Conservation (phyloP, 2,329 filamentous ascomycete genomes). For the Nemania sp. region DNA sequence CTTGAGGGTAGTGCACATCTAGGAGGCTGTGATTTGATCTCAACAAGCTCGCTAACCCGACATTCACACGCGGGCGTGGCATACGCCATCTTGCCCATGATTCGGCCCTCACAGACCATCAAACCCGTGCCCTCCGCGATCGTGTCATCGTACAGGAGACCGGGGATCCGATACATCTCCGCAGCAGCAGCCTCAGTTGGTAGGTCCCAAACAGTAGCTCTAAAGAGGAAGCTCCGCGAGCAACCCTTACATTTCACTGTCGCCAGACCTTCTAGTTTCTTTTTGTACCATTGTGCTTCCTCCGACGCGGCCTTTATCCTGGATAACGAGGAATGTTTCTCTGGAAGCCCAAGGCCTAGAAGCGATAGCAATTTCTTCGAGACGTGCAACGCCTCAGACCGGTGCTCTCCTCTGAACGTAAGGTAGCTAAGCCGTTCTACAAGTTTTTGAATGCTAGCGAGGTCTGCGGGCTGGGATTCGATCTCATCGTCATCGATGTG, state of each 20-base stretch:
- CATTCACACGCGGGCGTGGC: slow-evolving; percentile 30
- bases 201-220: slow-evolving; percentile 27
- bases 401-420: slow-evolving; percentile 14
- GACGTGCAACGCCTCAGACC: slow-evolving; percentile 19
- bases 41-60: slow-evolving; percentile 24
- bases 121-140: slow-evolving; percentile 24
- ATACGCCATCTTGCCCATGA: slow-evolving; percentile 33
- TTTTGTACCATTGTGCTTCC: slow-evolving; percentile 33
- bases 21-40: slow-evolving; percentile 22
- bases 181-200: slow-evolving; percentile 1
- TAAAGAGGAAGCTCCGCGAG: slow-evolving; percentile 22
- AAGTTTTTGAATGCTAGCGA: slow-evolving; percentile 6
- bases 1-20: too few relatives aligned
- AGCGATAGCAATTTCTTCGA: slow-evolving; percentile 26
- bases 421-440: slow-evolving; percentile 21
- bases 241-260: slow-evolving; percentile 28
- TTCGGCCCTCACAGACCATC: slow-evolving; percentile 23
- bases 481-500: not conserved
- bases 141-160: slow-evolving; percentile 31
- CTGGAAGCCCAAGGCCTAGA: slow-evolving; percentile 26
- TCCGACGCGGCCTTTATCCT: slow-evolving; percentile 30
- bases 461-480: slow-evolving; percentile 9
- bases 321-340: slow-evolving; percentile 32
- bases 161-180: slow-evolving; percentile 31
- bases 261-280: slow-evolving; percentile 26